Percentiles rank a stretch among this genome's conserved stretches.
These are phyloP conservation scores for Phytophthora aleatoria DNA, from an alignment of 352 stramenopile species.

Conservation along the genomic window DNA sequence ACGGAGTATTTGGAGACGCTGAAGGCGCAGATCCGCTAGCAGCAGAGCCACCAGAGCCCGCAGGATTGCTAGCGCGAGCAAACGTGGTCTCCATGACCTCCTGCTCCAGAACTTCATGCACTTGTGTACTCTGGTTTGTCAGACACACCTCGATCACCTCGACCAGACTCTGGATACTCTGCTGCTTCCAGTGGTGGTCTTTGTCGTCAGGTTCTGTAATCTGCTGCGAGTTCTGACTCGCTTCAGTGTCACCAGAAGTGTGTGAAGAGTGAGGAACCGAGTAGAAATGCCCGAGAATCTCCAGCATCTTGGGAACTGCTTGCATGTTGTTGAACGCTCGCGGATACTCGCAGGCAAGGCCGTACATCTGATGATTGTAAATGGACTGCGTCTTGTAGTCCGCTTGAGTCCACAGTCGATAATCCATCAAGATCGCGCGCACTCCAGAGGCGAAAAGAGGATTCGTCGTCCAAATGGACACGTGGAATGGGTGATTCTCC, in stretches of 20 bases:
- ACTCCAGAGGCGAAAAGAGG: constrained; percentile 75
- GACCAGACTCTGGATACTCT: constrained; percentile 77
- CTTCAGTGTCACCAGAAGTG: constrained; percentile 11
- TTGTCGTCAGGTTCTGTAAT: constrained; percentile 53
- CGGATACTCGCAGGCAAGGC: constrained; percentile 70
- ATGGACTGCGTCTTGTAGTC: constrained; percentile 84
- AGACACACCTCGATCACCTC: constrained; percentile 80
- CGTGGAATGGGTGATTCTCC: constrained; percentile 64
- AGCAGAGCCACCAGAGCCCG: constrained; percentile 12
- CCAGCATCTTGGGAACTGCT: constrained; percentile 59
- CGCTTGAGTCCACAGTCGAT: constrained; percentile 60
- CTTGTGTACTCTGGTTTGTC: constrained; percentile 75
- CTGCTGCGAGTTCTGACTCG: constrained; percentile 49
- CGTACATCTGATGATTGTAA: constrained; percentile 80
- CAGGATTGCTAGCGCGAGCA: constrained; percentile 38
- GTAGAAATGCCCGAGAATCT: constrained; percentile 70
- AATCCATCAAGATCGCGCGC: constrained; percentile 71
- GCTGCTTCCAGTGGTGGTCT: constrained; percentile 71
- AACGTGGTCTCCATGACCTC: constrained; percentile 78
- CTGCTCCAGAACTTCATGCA: constrained; percentile 70
- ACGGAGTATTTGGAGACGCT: constrained; percentile 19
- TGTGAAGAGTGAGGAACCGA: constrained; percentile 19
- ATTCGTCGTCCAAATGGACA: constrained; percentile 73
- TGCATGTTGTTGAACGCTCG: constrained; percentile 72
- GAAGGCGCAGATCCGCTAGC: constrained; percentile 19